Base-by-base conservation (phyloP, 352 stramenopile species). In the Phytopythium mirpurense region DNA sequence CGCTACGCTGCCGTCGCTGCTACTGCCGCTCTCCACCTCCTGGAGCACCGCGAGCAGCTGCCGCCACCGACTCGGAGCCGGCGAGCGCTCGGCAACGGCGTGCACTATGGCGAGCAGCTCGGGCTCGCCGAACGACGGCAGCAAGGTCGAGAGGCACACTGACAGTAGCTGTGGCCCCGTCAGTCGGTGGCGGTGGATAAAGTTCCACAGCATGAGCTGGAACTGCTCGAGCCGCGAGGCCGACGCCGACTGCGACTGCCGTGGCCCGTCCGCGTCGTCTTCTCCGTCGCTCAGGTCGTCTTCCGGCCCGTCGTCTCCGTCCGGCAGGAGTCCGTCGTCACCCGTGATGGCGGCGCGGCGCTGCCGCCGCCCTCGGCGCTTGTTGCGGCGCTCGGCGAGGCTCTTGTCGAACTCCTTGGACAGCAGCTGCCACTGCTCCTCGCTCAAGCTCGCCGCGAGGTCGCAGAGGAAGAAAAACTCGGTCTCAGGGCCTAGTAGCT, bases 381-480 rank as follows among this genome's bases (percentile, higher is more conserved):
- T 67, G 38, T 51, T 68, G 7, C 53, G n/a, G 0, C 74, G 64
- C 26, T 66, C 66, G 18, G 61, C 59, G 6, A 67, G 64, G 47
- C 73, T 62, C 52, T 84, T 88, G 49, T 86, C 73, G 37, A 72
- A 88, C 54, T 86, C 75, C 45, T 77, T 82, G 1, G 75, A 74
- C 15, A 88, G 40, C 32, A 88, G 40, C n/a, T 66, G 64, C 70
- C 77, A 90, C 37, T 90, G 79, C 16, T 85, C 70, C 23, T 86
- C 69, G 6, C 64, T 86, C 38, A 90, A 29, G 46, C 79, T 86
- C 1, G 51, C 59, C 0, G 77, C 74, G 9, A 90, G 38, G 37
- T 90, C 79, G 27, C 67, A 83, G 18, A 90, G 50, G 50, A 90
- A 90, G 47, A 86, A 83, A 27, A 80, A 90, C 37, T 88, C 79